phyloP scores from a whole-genome alignment of 2,329 filamentous ascomycete genomes.

The Lachnum nothofagi region DNA sequence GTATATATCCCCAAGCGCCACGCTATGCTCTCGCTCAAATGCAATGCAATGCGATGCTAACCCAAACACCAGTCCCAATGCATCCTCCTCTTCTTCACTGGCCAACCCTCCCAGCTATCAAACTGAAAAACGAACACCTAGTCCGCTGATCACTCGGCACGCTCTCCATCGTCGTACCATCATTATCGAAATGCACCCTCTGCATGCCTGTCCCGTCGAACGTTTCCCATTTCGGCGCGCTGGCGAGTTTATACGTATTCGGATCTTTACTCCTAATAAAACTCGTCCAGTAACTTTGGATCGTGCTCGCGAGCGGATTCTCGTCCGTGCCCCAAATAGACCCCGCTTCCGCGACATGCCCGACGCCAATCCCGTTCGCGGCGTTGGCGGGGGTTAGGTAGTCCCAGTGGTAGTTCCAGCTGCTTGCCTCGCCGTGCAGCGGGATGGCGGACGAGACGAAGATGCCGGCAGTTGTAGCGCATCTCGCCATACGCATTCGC shows the following conservation, averaged over 20 bases:
- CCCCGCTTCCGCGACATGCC: constrained; percentile 61
- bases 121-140: too few relatives aligned
- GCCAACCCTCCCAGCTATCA: too few relatives aligned
- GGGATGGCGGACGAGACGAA: constrained; percentile 37
- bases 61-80: too few relatives aligned
- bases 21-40: too few relatives aligned
- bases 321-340: constrained; percentile 64
- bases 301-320: constrained; percentile 50
- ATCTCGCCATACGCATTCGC: constrained; percentile 59
- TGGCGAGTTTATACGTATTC: constrained; percentile 47
- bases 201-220: constrained; percentile 32
- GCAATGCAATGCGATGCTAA: too few relatives aligned
- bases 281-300: constrained; percentile 69
- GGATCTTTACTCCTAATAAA: constrained; percentile 65
- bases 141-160: too few relatives aligned
- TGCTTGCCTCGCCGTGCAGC: constrained; percentile 34
- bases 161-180: too few relatives aligned
- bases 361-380: constrained; percentile 54
- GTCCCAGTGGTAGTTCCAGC: constrained; percentile 62
- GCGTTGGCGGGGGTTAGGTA: constrained; percentile 55
- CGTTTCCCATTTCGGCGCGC: constrained; percentile 47
- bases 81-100: too few relatives aligned
- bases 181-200: constrained; percentile 39
- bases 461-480: constrained; percentile 57
- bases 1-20: too few relatives aligned